Conservation (phyloP, 257 asterid species). For the Jaltomata sinuosa region DNA sequence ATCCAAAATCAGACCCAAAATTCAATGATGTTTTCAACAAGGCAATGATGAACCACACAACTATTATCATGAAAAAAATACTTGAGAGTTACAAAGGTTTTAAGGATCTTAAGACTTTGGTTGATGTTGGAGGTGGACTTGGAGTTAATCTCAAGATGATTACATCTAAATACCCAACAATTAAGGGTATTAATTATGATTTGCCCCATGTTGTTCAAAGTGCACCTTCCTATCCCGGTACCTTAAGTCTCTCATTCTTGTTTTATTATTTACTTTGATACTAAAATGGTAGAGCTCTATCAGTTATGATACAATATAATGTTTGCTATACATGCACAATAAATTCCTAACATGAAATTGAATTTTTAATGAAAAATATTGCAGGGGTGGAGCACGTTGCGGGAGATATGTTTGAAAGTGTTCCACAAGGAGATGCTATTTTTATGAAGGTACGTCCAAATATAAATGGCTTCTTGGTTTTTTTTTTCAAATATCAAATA, state of each 20-base stretch:
- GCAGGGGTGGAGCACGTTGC: constrained; percentile 40
- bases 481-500: too few relatives aligned
- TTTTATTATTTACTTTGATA: background rate
- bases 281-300: too few relatives aligned
- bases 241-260: background rate
- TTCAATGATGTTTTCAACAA: constrained; percentile 18
- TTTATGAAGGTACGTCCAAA: constrained; percentile 2
- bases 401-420: constrained; percentile 43
- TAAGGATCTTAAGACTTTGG: constrained; percentile 11
- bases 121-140: constrained; percentile 42
- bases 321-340: too few relatives aligned
- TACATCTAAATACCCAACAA: constrained; percentile 19
- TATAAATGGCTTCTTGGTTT: too few relatives aligned
- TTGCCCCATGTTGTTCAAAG: constrained; percentile 24
- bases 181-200: constrained; percentile 34
- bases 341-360: background rate
- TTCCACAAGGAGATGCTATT: constrained; percentile 40
- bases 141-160: constrained; percentile 25
- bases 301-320: too few relatives aligned
- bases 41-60: constrained; percentile 22
- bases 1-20: constrained; percentile 2
- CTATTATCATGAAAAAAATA: constrained; percentile 11
- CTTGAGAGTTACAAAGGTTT: constrained; percentile 29
- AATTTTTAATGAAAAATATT: background rate
- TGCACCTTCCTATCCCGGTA: constrained; percentile 31